Conservation (phyloP, 495 filamentous ascomycete genomes). For the Neurospora sp. region DNA sequence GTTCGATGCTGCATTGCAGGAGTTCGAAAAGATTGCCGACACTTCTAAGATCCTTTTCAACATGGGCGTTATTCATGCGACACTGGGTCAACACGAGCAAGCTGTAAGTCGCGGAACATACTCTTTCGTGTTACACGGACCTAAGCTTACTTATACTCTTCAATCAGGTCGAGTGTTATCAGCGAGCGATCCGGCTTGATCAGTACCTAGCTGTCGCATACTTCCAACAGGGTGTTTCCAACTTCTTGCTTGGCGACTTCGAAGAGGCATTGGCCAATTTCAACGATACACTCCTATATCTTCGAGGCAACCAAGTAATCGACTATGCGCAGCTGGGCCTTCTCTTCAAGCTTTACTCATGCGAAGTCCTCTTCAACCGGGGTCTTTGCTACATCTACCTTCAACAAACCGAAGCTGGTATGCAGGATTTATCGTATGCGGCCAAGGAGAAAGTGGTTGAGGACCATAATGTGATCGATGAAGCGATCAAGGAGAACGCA, state of each 20-base stretch:
- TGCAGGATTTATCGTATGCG: slow-evolving; percentile 85
- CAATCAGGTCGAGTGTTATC: slow-evolving; percentile 82
- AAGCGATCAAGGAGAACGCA: slow-evolving; percentile 86
- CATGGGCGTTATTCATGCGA: slow-evolving; percentile 95
- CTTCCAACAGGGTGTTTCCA: slow-evolving; percentile 97
- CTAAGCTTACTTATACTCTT: neutral
- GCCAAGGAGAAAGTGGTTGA: slow-evolving; percentile 93
- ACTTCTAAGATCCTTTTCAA: slow-evolving; percentile 99
- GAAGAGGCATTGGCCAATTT: slow-evolving; percentile 97
- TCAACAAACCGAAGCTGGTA: slow-evolving; percentile 76
- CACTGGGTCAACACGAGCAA: slow-evolving; percentile 89
- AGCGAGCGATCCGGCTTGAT: slow-evolving; percentile 78
- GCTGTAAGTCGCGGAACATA: slow-evolving; percentile 58
- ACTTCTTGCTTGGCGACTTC: slow-evolving; percentile 94
- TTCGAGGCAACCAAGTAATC: slow-evolving; percentile 92
- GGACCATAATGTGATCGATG: slow-evolving; percentile 95
- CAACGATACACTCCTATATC: slow-evolving; percentile 93
- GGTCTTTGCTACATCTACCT: slow-evolving; percentile 97
- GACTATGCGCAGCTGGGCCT: slow-evolving; percentile 96
- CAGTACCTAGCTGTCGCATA: slow-evolving; percentile 95
- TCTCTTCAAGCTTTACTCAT: slow-evolving; percentile 93
- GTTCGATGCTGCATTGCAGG: slow-evolving; percentile 73
- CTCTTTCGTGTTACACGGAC: neutral
- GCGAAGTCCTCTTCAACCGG: slow-evolving; percentile 96
- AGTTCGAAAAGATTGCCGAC: slow-evolving; percentile 80